Conservation (phyloP, 2,329 filamentous ascomycete genomes). For the Grosmannia serpens region DNA sequence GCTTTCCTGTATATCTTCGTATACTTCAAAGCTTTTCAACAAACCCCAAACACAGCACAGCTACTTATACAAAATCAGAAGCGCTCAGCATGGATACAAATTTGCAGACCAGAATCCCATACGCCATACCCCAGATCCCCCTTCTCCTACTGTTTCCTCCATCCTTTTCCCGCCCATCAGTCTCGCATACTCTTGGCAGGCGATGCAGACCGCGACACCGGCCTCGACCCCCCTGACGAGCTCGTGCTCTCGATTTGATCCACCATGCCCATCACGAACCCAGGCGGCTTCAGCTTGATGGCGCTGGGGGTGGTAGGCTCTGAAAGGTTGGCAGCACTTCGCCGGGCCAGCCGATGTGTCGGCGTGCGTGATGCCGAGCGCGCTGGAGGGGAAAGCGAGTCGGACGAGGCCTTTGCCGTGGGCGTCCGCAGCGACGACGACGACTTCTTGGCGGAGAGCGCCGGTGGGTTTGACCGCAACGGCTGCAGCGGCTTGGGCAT, state of each 20-base stretch:
- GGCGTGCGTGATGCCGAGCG: not conserved
- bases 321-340: slow-evolving; percentile 35
- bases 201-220: not conserved
- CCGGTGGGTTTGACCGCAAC: not conserved
- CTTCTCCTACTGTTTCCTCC: not conserved
- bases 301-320: slow-evolving; percentile 13
- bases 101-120: not conserved
- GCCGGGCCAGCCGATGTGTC: not conserved
- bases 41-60: not conserved
- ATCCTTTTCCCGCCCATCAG: not conserved
- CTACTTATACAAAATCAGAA: not conserved
- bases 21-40: not conserved
- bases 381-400: not conserved
- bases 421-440: not conserved
- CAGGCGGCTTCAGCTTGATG: slow-evolving; percentile 5
- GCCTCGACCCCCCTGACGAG: not conserved
- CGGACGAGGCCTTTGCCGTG: not conserved
- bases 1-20: not conserved
- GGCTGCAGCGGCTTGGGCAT: not conserved
- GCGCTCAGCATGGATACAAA: not conserved
- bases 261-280: slow-evolving; percentile 40
- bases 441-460: not conserved
- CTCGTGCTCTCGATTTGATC: slow-evolving; percentile 34
- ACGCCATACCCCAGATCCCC: not conserved
- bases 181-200: not conserved